Evolutionary conservation across 768 basidiomycete genomes (phyloP).

Genomic region (Rhodotorula paludigena): DNA sequence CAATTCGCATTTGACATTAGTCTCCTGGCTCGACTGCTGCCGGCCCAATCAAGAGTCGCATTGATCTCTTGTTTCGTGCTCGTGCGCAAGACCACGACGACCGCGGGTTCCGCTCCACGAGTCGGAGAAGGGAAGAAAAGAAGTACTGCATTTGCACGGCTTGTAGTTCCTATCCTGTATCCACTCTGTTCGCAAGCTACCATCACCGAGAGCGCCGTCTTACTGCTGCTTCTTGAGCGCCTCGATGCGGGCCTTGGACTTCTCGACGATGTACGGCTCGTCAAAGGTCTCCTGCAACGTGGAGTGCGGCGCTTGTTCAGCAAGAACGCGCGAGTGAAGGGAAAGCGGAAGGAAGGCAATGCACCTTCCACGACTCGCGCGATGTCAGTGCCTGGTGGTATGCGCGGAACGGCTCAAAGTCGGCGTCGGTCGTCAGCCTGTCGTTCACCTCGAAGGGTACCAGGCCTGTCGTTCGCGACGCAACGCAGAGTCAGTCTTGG

Average conservation of each 20-base stretch:
- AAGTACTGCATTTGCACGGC: too few relatives aligned
- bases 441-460: background rate
- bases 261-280: constrained; percentile 15
- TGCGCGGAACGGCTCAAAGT: constrained; percentile 4
- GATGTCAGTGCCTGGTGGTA: constrained; percentile 11
- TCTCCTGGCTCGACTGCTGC: too few relatives aligned
- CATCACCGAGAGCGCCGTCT: too few relatives aligned
- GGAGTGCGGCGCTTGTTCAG: background rate
- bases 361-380: constrained; percentile 8
- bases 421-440: background rate
- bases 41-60: too few relatives aligned
- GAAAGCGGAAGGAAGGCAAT: background rate
- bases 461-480: background rate
- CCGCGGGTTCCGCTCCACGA: too few relatives aligned
- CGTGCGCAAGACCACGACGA: too few relatives aligned
- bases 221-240: background rate
- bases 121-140: too few relatives aligned
- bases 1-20: too few relatives aligned
- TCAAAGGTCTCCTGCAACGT: constrained; percentile 24
- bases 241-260: constrained; percentile 2
- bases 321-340: too few relatives aligned
- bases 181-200: too few relatives aligned
- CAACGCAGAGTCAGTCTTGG: background rate
- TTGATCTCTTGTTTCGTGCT: too few relatives aligned
- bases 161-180: too few relatives aligned